Evolutionary conservation across 495 filamentous ascomycete genomes (phyloP).

Genomic region (Achaetomiella virescens): DNA sequence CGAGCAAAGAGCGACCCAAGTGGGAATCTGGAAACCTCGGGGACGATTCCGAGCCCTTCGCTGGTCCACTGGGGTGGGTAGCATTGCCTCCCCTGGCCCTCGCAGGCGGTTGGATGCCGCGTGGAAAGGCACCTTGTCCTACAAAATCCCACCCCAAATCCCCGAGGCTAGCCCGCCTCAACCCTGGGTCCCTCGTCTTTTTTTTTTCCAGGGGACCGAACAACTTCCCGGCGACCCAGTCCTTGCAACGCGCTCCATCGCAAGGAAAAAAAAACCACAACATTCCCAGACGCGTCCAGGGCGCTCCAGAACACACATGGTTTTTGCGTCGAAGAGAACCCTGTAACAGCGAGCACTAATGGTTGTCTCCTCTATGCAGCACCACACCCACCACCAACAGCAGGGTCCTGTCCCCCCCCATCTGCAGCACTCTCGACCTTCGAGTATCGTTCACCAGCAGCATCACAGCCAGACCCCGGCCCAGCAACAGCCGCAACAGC

Average conservation of each 20-base stretch:
- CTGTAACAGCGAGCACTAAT: constrained; percentile 38
- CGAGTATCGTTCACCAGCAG: constrained; percentile 59
- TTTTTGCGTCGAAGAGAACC: constrained; percentile 32
- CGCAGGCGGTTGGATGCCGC: constrained; percentile 23
- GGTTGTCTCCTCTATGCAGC: constrained; percentile 51
- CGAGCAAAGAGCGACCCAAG: constrained; percentile 23
- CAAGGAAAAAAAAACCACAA: constrained; percentile 35
- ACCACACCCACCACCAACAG: constrained; percentile 54
- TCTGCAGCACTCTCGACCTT: constrained; percentile 57
- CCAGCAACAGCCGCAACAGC: constrained; percentile 38
- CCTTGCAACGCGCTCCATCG: constrained; percentile 25
- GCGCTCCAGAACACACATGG: constrained; percentile 26
- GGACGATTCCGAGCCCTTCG: constrained; percentile 39
- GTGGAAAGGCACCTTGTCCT: constrained; percentile 36
- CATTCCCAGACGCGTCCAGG: constrained; percentile 37
- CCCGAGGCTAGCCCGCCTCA: constrained; percentile 39
- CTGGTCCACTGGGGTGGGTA: constrained; percentile 32
- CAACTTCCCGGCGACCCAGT: constrained; percentile 28
- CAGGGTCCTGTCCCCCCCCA: constrained; percentile 51
- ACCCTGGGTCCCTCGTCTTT: constrained; percentile 40
- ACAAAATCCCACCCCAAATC: constrained; percentile 38
- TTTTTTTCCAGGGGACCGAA: constrained; percentile 33
- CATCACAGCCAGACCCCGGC: constrained; percentile 50
- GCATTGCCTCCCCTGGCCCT: constrained; percentile 19
- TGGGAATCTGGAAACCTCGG: constrained; percentile 40